Conservation (phyloP, 2,329 filamentous ascomycete species). For the Paecilomyces niveus region DNA sequence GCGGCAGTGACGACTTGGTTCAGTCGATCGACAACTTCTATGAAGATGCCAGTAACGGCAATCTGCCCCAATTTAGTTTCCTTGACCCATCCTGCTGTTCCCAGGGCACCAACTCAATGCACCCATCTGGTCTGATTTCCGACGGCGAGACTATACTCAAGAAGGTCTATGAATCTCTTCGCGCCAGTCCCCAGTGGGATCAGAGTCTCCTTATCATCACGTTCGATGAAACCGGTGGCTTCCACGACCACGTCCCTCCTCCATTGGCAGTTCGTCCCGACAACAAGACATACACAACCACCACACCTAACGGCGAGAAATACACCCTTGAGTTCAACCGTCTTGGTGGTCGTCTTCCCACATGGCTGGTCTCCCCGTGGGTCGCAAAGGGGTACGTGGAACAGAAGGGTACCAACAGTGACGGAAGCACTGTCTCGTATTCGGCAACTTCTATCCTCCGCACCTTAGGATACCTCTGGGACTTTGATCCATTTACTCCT, state of each 20-base stretch:
- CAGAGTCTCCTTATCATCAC: conserved; percentile 42
- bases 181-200: conserved; percentile 40
- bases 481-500: conserved; percentile 30
- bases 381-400: conserved; percentile 37
- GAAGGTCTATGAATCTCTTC: conserved; percentile 40
- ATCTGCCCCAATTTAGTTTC: conserved; percentile 40
- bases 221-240: conserved; percentile 44
- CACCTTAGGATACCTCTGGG: conserved; percentile 38
- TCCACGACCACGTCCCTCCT: conserved; percentile 41
- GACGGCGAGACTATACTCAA: conserved; percentile 41
- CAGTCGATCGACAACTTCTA: conserved; percentile 38
- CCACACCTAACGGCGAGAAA: conserved; percentile 25
- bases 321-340: conserved; percentile 36
- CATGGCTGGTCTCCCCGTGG: conserved; percentile 39
- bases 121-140: conserved; percentile 39
- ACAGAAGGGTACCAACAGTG: conserved; percentile 20
- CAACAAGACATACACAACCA: conserved; percentile 24
- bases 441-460: conserved; percentile 39
- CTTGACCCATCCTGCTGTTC: conserved; percentile 47
- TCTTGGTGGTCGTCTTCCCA: conserved; percentile 37
- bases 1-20: conserved; percentile 28
- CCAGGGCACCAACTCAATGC: conserved; percentile 40
- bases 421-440: conserved; percentile 35
- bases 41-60: conserved; percentile 37
- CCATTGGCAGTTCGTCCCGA: conserved; percentile 36